phyloP scores from a whole-genome alignment of 2,329 filamentous ascomycete genomes.

The Fusarium citri region DNA sequence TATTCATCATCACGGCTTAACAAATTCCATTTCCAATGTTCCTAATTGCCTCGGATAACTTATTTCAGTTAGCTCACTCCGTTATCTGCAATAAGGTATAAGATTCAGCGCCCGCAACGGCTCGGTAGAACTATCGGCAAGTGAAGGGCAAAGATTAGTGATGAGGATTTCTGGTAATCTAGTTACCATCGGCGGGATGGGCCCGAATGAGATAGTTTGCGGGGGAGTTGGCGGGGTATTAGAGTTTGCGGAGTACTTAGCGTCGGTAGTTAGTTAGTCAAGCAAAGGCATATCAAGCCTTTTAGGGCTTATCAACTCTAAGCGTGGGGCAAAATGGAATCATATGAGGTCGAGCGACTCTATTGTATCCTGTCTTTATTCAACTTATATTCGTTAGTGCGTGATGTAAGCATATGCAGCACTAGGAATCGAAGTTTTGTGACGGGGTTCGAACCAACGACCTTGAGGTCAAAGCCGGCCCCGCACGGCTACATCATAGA shows the following conservation, averaged over 20 bases:
- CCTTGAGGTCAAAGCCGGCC: no score
- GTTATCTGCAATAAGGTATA: fast-evolving
- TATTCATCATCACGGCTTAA: fast-evolving
- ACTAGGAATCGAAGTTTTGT: no score
- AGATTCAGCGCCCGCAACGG: background rate
- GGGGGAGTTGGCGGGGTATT: constrained; percentile 5
- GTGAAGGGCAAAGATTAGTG: background rate
- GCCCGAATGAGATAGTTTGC: background rate
- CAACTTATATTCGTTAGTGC: no score
- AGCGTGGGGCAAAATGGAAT: no score
- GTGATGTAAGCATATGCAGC: no score
- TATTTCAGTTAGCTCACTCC: fast-evolving
- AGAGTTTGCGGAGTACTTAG: constrained; percentile 1
- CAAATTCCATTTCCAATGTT: background rate
- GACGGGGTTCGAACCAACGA: no score
- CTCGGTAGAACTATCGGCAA: constrained; percentile 4
- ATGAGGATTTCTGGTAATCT: background rate
- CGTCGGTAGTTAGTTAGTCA: background rate
- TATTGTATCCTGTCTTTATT: no score
- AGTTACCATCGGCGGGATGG: background rate
- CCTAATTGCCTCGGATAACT: constrained; percentile 1
- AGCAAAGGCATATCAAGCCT: background rate
- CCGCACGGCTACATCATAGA: no score
- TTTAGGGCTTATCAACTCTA: background rate
- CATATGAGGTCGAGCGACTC: no score